Evolutionary conservation across 1,139 yeast genomes (phyloP), one percentile per base, ranked within the genome.

Genomic region (Yarrowia galli): DNA sequence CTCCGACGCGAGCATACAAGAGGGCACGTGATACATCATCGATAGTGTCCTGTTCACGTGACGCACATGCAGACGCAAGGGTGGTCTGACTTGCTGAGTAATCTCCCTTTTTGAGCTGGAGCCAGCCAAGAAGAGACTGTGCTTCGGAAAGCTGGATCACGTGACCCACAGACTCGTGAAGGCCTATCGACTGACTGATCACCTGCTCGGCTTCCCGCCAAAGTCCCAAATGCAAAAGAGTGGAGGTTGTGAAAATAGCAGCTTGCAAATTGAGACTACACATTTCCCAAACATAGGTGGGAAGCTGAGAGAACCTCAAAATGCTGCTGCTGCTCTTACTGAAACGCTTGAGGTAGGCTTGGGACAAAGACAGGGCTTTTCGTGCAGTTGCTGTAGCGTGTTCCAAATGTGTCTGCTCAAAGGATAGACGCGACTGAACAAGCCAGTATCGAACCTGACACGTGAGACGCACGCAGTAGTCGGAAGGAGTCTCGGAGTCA

Each of bases 191-290:
- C 25, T 45, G 45, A 12, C 12, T 15, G 10, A 46, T 36, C 20
- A 61, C 56, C 36, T 61, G 66, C 28, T 61, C 66, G 16, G 66
- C 66, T 18, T 46, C 56, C 10, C 46, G 22, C 66, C 66, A 61
- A 9, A 61, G 23, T 2, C 66, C 66, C 38, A 61, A 16, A 36
- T 61, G 66, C 28, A 38, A 8, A n/a, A 61, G 56, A 22, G 25
- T 15, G 6, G 54, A 5, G 3, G 54, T 45, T 2, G 38, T 18
- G 38, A 12, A 10, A 10, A 56, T 43, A 6, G 51, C 22, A 4
- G 64, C 49, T 13, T 40, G 49, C 5, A 56, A 18, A 28, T 42
- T 42, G n/a, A 56, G 51, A 42, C 49, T 25, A 20, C 28, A 28
- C 40, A 58, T 43, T 16, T 43, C 51, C 64, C 51, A 58, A 6